phyloP scores from a whole-genome alignment of 108 stramenopile genomes.

The Licmophora abbreviata region DNA sequence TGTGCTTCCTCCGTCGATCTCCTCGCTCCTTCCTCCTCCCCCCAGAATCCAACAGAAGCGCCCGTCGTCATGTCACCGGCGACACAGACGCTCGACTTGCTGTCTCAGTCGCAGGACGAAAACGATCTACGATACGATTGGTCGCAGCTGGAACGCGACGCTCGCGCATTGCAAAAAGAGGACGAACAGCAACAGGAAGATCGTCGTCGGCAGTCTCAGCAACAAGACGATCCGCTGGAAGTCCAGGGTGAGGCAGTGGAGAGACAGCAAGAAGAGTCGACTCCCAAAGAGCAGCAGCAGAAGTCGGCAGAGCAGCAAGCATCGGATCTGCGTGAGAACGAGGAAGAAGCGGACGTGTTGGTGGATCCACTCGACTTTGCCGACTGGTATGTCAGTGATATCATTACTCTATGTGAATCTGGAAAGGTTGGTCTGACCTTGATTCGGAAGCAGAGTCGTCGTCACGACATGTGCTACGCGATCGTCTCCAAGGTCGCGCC shows the following conservation, averaged over 20 bases:
- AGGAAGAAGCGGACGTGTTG: too few species aligned
- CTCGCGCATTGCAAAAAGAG: not conserved
- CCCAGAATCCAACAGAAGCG: not conserved
- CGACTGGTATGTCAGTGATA: too few species aligned
- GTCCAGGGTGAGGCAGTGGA: not conserved
- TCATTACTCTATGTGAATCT: too few species aligned
- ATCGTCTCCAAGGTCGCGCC: too few species aligned
- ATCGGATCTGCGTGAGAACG: too few species aligned
- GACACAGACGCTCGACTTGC: slow-evolving; percentile 16
- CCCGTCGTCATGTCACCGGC: slow-evolving; percentile 9
- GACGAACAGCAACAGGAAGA: not conserved
- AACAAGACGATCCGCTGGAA: not conserved
- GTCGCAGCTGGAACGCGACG: not conserved
- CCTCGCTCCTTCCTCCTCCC: not conserved
- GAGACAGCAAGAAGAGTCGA: too few species aligned
- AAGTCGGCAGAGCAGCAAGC: too few species aligned
- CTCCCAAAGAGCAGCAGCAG: too few species aligned
- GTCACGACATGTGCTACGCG: too few species aligned
- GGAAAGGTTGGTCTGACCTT: too few species aligned
- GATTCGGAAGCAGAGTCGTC: too few species aligned
- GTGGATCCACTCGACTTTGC: too few species aligned
- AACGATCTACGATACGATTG: slow-evolving; percentile 13
- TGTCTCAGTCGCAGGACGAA: slow-evolving; percentile 15
- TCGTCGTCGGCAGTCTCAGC: not conserved
- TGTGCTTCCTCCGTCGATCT: slow-evolving; percentile 2